These are phyloP conservation scores for Claviceps pazoutovae DNA, from an alignment of 2,329 filamentous ascomycete genomes.

Conservation along the genomic window DNA sequence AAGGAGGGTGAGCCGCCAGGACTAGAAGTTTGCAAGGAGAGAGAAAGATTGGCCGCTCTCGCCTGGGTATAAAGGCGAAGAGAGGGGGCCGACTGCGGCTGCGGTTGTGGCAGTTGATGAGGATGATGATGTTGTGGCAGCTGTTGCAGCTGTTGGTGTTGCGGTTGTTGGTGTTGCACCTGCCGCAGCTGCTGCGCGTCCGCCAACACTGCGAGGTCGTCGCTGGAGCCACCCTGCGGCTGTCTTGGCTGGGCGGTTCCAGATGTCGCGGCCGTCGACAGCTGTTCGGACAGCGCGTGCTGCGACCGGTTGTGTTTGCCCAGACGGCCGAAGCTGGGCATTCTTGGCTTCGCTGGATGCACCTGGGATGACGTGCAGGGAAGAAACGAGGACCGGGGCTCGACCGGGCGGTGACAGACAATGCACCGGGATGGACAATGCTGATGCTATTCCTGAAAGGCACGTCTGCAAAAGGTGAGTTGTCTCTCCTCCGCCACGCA, in stretches of 20 bases:
- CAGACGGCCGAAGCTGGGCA: slow-evolving; percentile 41
- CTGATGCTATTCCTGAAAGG: slow-evolving; percentile 4
- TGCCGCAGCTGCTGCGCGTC: slow-evolving; percentile 11
- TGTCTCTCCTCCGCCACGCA: slow-evolving; percentile 2
- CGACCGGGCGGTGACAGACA: not conserved
- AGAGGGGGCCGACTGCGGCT: slow-evolving; percentile 14
- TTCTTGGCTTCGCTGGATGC: slow-evolving; percentile 15
- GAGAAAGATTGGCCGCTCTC: slow-evolving; percentile 15
- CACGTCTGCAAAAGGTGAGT: slow-evolving; percentile 7
- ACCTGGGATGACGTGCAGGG: not conserved
- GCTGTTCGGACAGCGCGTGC: slow-evolving; percentile 36
- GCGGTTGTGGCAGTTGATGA: slow-evolving; percentile 13
- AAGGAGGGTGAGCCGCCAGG: slow-evolving; percentile 13
- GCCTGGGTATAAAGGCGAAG: slow-evolving; percentile 19
- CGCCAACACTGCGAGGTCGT: too few relatives aligned
- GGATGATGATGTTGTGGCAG: slow-evolving; percentile 11
- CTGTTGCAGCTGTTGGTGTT: slow-evolving; percentile 7
- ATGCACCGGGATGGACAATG: not conserved
- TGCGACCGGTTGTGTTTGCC: slow-evolving; percentile 44
- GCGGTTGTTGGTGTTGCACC: slow-evolving; percentile 12
- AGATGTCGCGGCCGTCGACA: slow-evolving; percentile 19
- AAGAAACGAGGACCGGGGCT: not conserved
- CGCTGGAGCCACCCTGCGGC: not conserved
- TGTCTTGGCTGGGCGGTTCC: slow-evolving; percentile 20
- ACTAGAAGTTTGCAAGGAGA: slow-evolving; percentile 18